Conservation (phyloP, 306 rosid genomes). For the Sophora flavescens region DNA sequence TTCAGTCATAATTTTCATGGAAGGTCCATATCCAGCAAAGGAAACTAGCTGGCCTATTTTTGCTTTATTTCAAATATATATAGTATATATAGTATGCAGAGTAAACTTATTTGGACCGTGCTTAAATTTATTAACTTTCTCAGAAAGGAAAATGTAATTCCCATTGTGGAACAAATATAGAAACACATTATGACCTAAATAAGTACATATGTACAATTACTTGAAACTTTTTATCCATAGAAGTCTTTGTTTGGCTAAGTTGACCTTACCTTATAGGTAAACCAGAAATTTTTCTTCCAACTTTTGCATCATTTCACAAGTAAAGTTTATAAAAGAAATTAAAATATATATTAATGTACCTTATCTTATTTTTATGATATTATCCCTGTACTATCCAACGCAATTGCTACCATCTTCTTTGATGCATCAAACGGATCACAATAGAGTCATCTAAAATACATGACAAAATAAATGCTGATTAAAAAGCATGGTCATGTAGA, state of each 20-base stretch:
- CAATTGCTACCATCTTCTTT: slow-evolving; percentile 6
- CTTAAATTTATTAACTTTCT: slow-evolving; percentile 28
- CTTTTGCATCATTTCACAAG: background rate
- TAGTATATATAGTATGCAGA: background rate
- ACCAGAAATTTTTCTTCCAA: background rate
- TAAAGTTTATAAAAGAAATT: background rate
- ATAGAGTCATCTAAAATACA: slow-evolving; percentile 23
- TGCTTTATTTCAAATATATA: slow-evolving; percentile 6
- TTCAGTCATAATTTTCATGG: slow-evolving; percentile 38
- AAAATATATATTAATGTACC: background rate
- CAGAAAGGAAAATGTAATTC: background rate
- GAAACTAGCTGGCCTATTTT: slow-evolving; percentile 30
- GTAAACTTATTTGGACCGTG: slow-evolving; percentile 31
- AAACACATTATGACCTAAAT: background rate
- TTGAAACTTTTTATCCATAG: background rate
- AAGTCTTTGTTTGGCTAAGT: background rate
- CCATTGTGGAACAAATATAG: background rate
- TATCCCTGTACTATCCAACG: background rate
- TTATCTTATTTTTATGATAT: background rate
- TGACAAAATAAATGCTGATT: slow-evolving; percentile 31
- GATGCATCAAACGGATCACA: slow-evolving; percentile 2
- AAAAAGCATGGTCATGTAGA: slow-evolving; percentile 17
- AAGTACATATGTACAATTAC: slow-evolving; percentile 1
- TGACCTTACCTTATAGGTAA: slow-evolving; percentile 15
- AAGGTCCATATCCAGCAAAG: slow-evolving; percentile 39